A percentile compares a stretch with the other conserved stretches of the same genome.
These are phyloP conservation scores for Termitomyces sp. DNA, from an alignment of 768 basidiomycete species.

Conservation along the genomic window DNA sequence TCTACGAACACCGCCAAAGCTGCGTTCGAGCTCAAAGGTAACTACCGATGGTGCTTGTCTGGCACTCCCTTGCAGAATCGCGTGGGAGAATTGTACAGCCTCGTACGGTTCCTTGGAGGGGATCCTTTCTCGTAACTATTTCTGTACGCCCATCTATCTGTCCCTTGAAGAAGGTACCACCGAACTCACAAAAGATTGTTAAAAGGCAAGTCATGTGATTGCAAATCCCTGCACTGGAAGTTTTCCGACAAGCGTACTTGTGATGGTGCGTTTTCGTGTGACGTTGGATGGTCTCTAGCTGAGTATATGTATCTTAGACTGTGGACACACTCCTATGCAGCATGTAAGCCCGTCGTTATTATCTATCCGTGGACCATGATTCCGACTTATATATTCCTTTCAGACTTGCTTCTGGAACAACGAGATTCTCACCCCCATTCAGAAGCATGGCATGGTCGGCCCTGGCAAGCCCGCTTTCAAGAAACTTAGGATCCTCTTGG, in stretches of 20 bases:
- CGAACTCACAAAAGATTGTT: not conserved
- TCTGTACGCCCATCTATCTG: constrained; percentile 47
- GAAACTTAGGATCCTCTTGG: constrained; percentile 84
- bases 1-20: constrained; percentile 94
- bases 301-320: constrained; percentile 39
- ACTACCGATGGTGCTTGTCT: constrained; percentile 91
- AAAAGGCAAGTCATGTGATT: constrained; percentile 82
- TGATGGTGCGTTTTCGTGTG: constrained; percentile 49
- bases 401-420: constrained; percentile 97
- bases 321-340: constrained; percentile 81
- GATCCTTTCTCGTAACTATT: constrained; percentile 90
- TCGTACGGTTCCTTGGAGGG: constrained; percentile 88
- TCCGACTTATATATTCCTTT: constrained; percentile 2
- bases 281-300: not conserved
- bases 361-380: not conserved
- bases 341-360: constrained; percentile 42
- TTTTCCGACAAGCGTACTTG: constrained; percentile 81
- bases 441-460: constrained; percentile 79
- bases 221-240: constrained; percentile 94
- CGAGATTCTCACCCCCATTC: constrained; percentile 94
- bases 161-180: not conserved
- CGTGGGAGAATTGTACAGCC: constrained; percentile 97
- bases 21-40: constrained; percentile 81
- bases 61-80: constrained; percentile 96
- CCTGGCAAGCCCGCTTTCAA: constrained; percentile 83